These are phyloP conservation scores for Cladophialophora psammophila DNA, from an alignment of 2,329 filamentous ascomycete species.

Conservation along the genomic window DNA sequence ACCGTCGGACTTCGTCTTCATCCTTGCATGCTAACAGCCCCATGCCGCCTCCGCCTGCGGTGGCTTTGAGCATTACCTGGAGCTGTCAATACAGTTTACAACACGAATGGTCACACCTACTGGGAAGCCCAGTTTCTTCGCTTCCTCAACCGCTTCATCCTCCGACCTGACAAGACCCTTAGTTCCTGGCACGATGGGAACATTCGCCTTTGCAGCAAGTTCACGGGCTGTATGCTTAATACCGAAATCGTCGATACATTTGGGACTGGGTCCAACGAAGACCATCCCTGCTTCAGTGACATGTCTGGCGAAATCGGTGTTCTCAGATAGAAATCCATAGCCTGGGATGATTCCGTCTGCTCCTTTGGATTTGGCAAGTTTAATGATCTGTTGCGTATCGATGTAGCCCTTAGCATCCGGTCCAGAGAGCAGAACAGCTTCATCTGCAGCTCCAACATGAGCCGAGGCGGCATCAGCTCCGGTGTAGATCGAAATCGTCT, in stretches of 20 bases:
- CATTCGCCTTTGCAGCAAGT: constrained; percentile 60
- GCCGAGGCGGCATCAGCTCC: constrained; percentile 62
- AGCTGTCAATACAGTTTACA: constrained; percentile 11
- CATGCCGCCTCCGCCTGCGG: constrained; percentile 82
- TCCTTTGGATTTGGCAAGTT: constrained; percentile 58
- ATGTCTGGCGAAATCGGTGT: constrained; percentile 65
- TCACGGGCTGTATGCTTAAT: constrained; percentile 65
- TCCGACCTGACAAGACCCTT: constrained; percentile 57
- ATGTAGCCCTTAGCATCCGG: constrained; percentile 58
- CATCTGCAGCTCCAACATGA: constrained; percentile 63
- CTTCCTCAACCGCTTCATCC: constrained; percentile 56
- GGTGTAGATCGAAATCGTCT: constrained; percentile 66
- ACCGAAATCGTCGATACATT: constrained; percentile 63
- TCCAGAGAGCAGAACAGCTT: constrained; percentile 59
- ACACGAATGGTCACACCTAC: constrained; percentile 42
- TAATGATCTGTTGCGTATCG: constrained; percentile 50
- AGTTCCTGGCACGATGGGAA: constrained; percentile 64
- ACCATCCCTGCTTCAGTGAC: constrained; percentile 63
- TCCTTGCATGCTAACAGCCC: constrained; percentile 78
- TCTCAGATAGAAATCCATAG: constrained; percentile 72
- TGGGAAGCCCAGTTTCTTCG: constrained; percentile 58
- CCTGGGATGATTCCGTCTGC: constrained; percentile 70
- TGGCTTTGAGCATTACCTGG: constrained; percentile 76
- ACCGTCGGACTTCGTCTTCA: constrained; percentile 72
- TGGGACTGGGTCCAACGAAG: constrained; percentile 66